Base-by-base conservation (phyloP, 306 rosid species). In the Ceratonia siliqua region DNA sequence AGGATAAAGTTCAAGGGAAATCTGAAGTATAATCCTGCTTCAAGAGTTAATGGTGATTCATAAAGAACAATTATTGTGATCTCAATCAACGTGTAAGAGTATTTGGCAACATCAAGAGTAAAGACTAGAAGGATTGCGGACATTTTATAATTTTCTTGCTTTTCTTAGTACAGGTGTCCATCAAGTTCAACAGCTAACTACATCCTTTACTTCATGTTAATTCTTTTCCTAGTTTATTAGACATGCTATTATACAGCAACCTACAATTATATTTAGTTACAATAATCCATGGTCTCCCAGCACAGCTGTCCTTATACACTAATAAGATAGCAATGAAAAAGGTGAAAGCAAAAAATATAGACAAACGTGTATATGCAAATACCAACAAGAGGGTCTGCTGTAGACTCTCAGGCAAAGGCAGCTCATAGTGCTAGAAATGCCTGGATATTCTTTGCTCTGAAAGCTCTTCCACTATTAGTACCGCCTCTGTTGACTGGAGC, bases 221-320 rank as follows among this genome's bases (percentile, higher is more conserved):
- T 61, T 39, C 11, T 24, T 32, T 67, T 66, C 72, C 35, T 62
- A 41, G 67, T 70, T 75, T 55, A 55, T 61, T 78, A 54, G 53
- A 68, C 0, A 73, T 63, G 54, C 58, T 18, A 45, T 25, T 21
- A 24, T n/a, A 27, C 43, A 18, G 45, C 39, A 50, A n/a, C 39
- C 25, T 70, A 70, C 75, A 8, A 33, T 4, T 38, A 50, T 57
- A 32, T 36, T 30, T 68, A 33, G 70, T 52, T 70, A 84, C 88
- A 85, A 49, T 33, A 62, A 22, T 62, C 71, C 55, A 53, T 28
- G 68, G 57, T 72, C 62, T 12, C 62, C 42, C 22, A 48, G 62
- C 21, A 61, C 36, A 61, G 8, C 63, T 54, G 72, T 72, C 25
- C 48, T 10, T 7, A 21, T 25, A 61, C 58, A 69, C 75, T 46